phyloP scores from a whole-genome alignment of 345 rosid genomes.

The Sapria himalayana region DNA sequence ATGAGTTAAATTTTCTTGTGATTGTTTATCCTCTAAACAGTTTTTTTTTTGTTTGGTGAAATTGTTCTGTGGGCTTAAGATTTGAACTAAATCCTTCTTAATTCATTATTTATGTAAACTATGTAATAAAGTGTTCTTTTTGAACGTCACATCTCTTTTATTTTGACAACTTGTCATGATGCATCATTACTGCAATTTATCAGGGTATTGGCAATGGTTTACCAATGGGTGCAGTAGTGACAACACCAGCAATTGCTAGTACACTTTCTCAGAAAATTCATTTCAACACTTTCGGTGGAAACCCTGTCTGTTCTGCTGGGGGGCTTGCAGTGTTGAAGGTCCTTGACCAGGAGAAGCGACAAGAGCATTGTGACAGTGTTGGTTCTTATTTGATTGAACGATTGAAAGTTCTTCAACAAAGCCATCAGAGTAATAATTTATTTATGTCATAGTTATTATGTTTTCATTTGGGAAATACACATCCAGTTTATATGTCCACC shows the following conservation, averaged over 20 bases:
- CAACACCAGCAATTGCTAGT: conserved; percentile 86
- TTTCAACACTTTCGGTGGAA: conserved; percentile 91
- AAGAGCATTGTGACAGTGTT: conserved; percentile 53
- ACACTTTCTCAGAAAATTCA: conserved; percentile 72
- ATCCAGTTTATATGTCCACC: no score
- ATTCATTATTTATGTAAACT: no score
- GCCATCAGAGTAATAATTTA: conserved; percentile 38
- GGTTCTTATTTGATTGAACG: conserved; percentile 65
- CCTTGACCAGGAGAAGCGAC: conserved; percentile 75
- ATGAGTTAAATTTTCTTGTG: no score
- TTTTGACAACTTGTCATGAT: not conserved
- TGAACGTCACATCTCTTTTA: not conserved
- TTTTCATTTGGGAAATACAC: no score
- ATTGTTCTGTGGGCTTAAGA: no score
- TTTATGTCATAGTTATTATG: not conserved
- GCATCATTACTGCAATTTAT: conserved; percentile 1
- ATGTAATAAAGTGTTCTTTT: no score
- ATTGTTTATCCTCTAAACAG: no score
- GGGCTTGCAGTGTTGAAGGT: conserved; percentile 88
- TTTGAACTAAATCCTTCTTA: no score
- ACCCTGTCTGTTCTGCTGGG: conserved; percentile 92
- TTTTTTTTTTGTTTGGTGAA: no score
- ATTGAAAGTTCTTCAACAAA: conserved; percentile 44
- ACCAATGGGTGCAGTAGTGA: conserved; percentile 89
- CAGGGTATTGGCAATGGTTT: conserved; percentile 94